Percentiles rank a stretch among this genome's conserved stretches.
phyloP scores from a whole-genome alignment of 768 basidiomycete genomes.

The Tricholomella constricta region DNA sequence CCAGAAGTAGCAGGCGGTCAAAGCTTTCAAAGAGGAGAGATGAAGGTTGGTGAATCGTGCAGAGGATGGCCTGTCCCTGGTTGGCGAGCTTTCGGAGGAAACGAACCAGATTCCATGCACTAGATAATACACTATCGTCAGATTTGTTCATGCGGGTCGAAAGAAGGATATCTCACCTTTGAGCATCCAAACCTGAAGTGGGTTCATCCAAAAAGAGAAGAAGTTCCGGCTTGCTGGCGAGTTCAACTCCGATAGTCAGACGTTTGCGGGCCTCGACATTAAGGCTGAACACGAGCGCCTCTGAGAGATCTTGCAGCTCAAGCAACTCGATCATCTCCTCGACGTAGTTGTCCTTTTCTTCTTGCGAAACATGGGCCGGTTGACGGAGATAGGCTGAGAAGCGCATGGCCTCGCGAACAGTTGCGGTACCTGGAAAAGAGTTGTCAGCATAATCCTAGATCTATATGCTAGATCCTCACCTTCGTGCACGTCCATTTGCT shows the following conservation, averaged over 20 bases:
- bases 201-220: conserved; percentile 68
- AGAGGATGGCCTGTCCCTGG: conserved; percentile 86
- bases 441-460: not conserved
- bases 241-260: conserved; percentile 88
- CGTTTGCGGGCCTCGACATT: conserved; percentile 77
- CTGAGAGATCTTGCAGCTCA: conserved; percentile 81
- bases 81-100: conserved; percentile 84
- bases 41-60: conserved; percentile 90
- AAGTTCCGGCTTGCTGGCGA: conserved; percentile 83
- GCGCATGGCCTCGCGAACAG: conserved; percentile 82
- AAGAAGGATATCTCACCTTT: conserved; percentile 29
- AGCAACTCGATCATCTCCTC: conserved; percentile 84
- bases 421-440: conserved; percentile 50
- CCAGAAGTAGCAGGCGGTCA: conserved; percentile 66
- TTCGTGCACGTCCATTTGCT: conserved; percentile 88
- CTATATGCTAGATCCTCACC: conserved; percentile 22
- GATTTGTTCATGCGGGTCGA: conserved; percentile 48
- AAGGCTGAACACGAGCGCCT: conserved; percentile 76
- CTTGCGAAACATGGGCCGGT: conserved; percentile 60
- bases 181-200: conserved; percentile 46
- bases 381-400: conserved; percentile 88
- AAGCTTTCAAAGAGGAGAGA: conserved; percentile 87
- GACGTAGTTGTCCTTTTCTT: conserved; percentile 79
- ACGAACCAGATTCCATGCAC: conserved; percentile 80
- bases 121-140: conserved; percentile 40